A percentile compares a stretch with the other conserved stretches of the same genome.
phyloP scores from a whole-genome alignment of 2,329 filamentous ascomycete genomes.

The Ophiosphaerella korrae region DNA sequence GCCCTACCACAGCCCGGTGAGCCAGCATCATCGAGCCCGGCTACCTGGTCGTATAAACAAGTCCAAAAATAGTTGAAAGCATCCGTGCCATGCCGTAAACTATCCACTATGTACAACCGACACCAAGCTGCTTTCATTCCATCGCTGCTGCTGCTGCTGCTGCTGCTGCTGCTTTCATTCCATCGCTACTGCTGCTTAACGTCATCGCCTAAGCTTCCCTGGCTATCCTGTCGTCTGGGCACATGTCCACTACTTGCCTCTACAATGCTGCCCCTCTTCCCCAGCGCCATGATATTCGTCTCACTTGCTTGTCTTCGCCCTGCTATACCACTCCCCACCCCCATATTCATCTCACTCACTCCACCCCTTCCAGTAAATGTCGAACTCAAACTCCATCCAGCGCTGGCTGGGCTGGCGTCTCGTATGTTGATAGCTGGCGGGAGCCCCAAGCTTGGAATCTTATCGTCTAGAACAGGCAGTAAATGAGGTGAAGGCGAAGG shows the following conservation, averaged over 20 bases:
- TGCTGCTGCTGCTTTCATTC: background rate
- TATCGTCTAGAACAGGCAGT: constrained; percentile 40
- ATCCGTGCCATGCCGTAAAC: no score
- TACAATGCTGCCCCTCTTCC: constrained; percentile 28
- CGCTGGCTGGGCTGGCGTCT: constrained; percentile 38
- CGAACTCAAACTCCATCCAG: constrained; percentile 33
- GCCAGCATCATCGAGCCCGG: no score
- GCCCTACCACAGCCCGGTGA: no score
- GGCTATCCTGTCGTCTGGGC: constrained; percentile 32
- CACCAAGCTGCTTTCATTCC: background rate
- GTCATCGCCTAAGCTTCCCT: constrained; percentile 26
- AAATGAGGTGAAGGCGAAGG: constrained; percentile 49
- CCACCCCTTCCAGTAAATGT: constrained; percentile 19
- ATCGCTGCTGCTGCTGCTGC: background rate
- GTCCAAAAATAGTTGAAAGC: no score
- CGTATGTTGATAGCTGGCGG: constrained; percentile 48
- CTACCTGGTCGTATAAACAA: no score
- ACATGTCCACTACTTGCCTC: constrained; percentile 22
- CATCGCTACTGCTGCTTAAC: background rate
- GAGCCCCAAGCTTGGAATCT: constrained; percentile 51
- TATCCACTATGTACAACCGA: no score
- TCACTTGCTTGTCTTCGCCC: constrained; percentile 40
- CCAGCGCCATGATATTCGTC: constrained; percentile 26
- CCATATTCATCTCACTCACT: constrained; percentile 15
- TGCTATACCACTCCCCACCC: constrained; percentile 29